phyloP scores from a whole-genome alignment of 768 basidiomycete species.

The Termitomyces sp. region DNA sequence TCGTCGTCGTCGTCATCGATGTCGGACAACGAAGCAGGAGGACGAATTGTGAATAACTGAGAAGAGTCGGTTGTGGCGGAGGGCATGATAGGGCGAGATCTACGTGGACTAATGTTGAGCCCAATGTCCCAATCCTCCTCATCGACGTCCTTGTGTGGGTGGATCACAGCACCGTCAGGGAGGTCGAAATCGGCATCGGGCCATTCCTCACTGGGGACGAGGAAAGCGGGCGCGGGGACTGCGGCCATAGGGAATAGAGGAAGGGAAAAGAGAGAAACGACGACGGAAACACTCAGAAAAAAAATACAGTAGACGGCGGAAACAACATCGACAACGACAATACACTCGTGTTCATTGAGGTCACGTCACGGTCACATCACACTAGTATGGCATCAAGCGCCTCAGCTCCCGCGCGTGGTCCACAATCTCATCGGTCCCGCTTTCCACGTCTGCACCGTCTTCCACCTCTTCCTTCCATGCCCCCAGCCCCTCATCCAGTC shows the following conservation, averaged over 20 bases:
- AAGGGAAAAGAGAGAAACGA: slow-evolving; percentile 10
- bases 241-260: slow-evolving; percentile 41
- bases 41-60: slow-evolving; percentile 60
- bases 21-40: slow-evolving; percentile 45
- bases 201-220: slow-evolving; percentile 70
- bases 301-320: neutral
- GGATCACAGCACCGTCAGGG: slow-evolving; percentile 66
- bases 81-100: slow-evolving; percentile 36
- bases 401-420: slow-evolving; percentile 52
- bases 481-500: slow-evolving; percentile 53
- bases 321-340: slow-evolving; percentile 8
- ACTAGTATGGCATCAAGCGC: slow-evolving; percentile 59
- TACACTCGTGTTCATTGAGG: slow-evolving; percentile 25
- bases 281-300: neutral
- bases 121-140: slow-evolving; percentile 81
- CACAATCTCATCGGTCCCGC: slow-evolving; percentile 52
- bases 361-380: slow-evolving; percentile 20
- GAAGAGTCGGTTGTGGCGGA: slow-evolving; percentile 34
- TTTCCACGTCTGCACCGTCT: slow-evolving; percentile 25
- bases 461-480: slow-evolving; percentile 35
- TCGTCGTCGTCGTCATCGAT: slow-evolving; percentile 67
- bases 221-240: slow-evolving; percentile 52
- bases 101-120: slow-evolving; percentile 60
- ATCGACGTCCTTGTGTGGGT: slow-evolving; percentile 58
- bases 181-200: slow-evolving; percentile 84